Base-by-base conservation (phyloP, 129 eudicot genomes). In the Tagetes erecta region DNA sequence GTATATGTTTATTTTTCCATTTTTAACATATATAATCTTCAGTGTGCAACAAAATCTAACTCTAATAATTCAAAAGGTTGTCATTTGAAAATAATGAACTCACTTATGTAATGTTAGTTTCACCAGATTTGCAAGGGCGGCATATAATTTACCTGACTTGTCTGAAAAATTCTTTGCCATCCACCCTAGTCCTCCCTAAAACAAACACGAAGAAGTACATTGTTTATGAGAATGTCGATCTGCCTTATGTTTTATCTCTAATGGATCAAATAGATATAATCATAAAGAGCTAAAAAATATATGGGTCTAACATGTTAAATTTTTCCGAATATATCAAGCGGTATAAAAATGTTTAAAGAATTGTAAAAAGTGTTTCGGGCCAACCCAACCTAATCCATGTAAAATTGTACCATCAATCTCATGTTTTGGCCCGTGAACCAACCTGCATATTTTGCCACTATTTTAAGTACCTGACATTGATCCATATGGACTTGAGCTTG, bases 81-180 rank as follows among this genome's bases (percentile, higher is more conserved):
- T 12, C 10, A 33, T 3, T 76, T 4, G n/a, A 42, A 27, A n/a
- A 55, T 56, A 56, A 40, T 33, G 59, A 76, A 51, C 47, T 30
- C 1, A 47, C 8, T 46, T 49, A 75, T 12, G 4, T 33, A 3
- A 56, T 2, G 6, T 6, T 30, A 64, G 10, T 39, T 33, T 46
- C 49, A 76, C 74, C 39, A 68, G 46, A 41, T 30, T 42, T 46
- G 63, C 33, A 30, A 59, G 40, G 20, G 45, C 6, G 30, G 27
- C 2, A 0, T 20, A 13, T 47, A 30, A 55, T 42, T 62, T 89
- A 92, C 96, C 97, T 92, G 85, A 92, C 97, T 92, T 88, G 97
- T 72, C 97, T 91, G 60, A 91, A 91, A 83, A 88, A 88, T 75
- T 91, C 97, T 84, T 91, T 91, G 52, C 92, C 97, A 66, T 91